These are phyloP conservation scores for Diplodia mutila DNA, from an alignment of 2,329 filamentous ascomycete species.

Conservation along the genomic window DNA sequence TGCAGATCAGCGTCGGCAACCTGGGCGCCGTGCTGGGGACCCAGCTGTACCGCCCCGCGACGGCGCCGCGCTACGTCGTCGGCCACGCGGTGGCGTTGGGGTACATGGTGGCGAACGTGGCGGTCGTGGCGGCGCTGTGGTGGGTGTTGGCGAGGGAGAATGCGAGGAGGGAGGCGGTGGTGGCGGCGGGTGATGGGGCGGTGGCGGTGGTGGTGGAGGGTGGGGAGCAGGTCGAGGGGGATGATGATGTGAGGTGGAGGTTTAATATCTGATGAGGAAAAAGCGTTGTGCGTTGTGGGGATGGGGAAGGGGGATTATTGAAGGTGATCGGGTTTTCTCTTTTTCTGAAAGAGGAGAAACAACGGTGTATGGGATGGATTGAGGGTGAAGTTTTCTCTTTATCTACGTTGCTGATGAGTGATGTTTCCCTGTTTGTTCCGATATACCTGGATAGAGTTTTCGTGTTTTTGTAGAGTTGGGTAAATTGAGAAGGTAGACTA, in stretches of 20 bases:
- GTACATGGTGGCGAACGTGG: conserved; percentile 39
- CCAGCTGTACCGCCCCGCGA: conserved; percentile 42
- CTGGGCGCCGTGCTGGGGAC: conserved; percentile 46
- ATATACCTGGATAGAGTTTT: not conserved
- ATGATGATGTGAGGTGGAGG: conserved; percentile 42
- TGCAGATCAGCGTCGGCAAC: conserved; percentile 57
- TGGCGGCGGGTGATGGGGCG: conserved; percentile 31
- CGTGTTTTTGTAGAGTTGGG: not conserved
- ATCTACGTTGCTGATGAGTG: not conserved
- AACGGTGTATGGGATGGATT: not conserved
- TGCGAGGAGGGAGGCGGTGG: conserved; percentile 34
- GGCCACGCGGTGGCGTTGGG: conserved; percentile 38
- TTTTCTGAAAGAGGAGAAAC: not conserved
- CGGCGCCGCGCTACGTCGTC: conserved; percentile 40
- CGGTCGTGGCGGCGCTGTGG: conserved; percentile 39
- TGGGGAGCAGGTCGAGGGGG: conserved; percentile 37
- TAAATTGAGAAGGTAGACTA: not conserved
- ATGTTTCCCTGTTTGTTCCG: not conserved
- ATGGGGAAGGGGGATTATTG: not conserved
- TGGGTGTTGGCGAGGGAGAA: conserved; percentile 40
- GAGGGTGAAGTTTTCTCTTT: not conserved
- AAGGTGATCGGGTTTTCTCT: not conserved
- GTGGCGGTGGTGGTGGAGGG: conserved; percentile 35
- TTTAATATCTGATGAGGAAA: conserved; percentile 37
- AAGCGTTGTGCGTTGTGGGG: not conserved